phyloP scores from a whole-genome alignment of 1,284 basidiomycete genomes.

The Ustilago esculenta region DNA sequence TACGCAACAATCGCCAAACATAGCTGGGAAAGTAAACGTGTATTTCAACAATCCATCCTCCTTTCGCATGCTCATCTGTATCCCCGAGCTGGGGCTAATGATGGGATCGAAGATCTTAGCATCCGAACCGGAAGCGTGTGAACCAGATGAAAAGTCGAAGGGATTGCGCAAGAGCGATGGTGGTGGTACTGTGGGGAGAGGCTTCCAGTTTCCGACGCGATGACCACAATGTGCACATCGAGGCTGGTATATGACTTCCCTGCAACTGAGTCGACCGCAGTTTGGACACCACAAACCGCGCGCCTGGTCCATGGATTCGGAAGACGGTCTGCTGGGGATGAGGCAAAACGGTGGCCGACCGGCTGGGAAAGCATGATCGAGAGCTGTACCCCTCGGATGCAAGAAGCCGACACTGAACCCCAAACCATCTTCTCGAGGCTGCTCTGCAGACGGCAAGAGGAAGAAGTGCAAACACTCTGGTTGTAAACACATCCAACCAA shows the following conservation, averaged over 20 bases:
- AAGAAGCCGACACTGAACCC: slow-evolving; percentile 15
- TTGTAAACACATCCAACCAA: slow-evolving; percentile 42
- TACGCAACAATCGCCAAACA: slow-evolving; percentile 34
- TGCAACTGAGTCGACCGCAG: slow-evolving; percentile 42
- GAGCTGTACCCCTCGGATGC: not conserved
- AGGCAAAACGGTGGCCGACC: slow-evolving; percentile 20
- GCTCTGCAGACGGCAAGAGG: not conserved
- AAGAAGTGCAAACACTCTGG: slow-evolving; percentile 39
- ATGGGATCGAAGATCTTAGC: slow-evolving; percentile 14
- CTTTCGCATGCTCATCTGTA: slow-evolving; percentile 5
- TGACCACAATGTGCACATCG: slow-evolving; percentile 29
- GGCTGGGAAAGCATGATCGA: slow-evolving; percentile 16
- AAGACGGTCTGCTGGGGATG: slow-evolving; percentile 9
- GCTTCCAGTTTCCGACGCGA: slow-evolving; percentile 13
- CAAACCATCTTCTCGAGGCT: slow-evolving; percentile 2
- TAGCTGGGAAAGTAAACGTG: slow-evolving; percentile 19
- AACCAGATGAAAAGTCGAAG: slow-evolving; percentile 8
- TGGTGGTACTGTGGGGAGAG: slow-evolving; percentile 12
- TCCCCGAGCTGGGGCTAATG: slow-evolving; percentile 15
- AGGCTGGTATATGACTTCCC: slow-evolving; percentile 27
- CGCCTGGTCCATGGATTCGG: slow-evolving; percentile 21
- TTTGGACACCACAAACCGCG: slow-evolving; percentile 34
- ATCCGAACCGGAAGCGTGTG: not conserved
- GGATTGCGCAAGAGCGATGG: not conserved
- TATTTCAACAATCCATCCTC: slow-evolving; percentile 15